Conservation (phyloP, 2,329 filamentous ascomycete genomes). For the Colletotrichum graminicola region DNA sequence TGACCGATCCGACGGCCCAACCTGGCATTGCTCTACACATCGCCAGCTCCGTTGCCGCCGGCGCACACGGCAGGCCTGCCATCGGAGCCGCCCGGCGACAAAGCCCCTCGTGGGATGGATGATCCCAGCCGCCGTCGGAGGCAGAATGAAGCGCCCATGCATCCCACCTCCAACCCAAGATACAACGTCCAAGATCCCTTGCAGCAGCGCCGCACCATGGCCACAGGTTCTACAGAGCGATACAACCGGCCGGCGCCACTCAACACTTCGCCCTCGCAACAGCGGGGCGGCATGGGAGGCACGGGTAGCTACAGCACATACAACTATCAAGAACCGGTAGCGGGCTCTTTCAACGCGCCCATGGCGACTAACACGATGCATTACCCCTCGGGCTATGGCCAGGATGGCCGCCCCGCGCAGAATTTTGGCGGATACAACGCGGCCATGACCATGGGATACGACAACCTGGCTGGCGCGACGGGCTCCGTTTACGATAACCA, state of each 20-base stretch:
- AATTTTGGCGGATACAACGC: conserved; percentile 70
- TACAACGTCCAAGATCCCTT: conserved; percentile 65
- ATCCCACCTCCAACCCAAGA: conserved; percentile 68
- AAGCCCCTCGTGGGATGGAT: conserved; percentile 78
- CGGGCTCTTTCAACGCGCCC: conserved; percentile 66
- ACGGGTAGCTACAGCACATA: conserved; percentile 68
- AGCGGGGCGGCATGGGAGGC: conserved; percentile 64
- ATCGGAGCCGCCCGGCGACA: conserved; percentile 65
- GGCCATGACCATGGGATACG: conserved; percentile 78
- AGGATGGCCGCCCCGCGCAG: conserved; percentile 69
- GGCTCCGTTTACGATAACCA: conserved; percentile 80
- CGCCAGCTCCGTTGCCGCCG: conserved; percentile 73
- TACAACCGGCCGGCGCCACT: conserved; percentile 64
- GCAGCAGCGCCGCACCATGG: conserved; percentile 56
- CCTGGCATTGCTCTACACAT: conserved; percentile 73
- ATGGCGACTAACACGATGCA: conserved; percentile 68
- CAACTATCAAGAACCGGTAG: conserved; percentile 65
- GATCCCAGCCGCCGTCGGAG: conserved; percentile 79
- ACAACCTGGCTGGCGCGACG: conserved; percentile 40
- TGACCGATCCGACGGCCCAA: conserved; percentile 59
- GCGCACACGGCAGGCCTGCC: conserved; percentile 73
- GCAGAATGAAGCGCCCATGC: conserved; percentile 79
- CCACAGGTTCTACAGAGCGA: conserved; percentile 53
- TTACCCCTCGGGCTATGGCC: conserved; percentile 75
- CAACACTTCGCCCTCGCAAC: conserved; percentile 61